These are phyloP conservation scores for Dysphania ambrosioides DNA, from an alignment of 148 eudicot genomes.

Conservation along the genomic window DNA sequence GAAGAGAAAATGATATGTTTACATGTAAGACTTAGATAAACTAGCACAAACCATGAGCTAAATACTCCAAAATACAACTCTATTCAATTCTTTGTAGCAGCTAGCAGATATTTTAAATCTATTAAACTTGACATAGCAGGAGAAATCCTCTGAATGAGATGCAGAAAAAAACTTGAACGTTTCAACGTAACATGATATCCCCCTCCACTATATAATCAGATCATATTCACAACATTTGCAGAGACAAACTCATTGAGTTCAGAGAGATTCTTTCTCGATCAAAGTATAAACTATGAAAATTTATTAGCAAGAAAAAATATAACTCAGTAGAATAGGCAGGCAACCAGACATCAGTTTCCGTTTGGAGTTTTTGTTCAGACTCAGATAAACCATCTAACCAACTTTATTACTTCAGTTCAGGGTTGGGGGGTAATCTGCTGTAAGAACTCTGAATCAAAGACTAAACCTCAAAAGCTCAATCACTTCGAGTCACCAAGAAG, in stretches of 20 bases:
- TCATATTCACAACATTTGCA: not conserved
- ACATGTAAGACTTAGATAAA: not conserved
- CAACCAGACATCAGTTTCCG: no score
- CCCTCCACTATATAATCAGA: not conserved
- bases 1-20: no score
- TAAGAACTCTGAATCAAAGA: not conserved
- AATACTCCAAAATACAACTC: not conserved
- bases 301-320: not conserved
- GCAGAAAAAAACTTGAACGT: not conserved
- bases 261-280: no score
- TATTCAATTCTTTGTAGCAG: no score
- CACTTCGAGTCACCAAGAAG: slow-evolving; percentile 33
- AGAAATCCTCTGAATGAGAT: not conserved
- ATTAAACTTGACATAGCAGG: not conserved
- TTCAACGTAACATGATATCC: not conserved
- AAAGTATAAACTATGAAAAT: not conserved
- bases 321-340: not conserved
- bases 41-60: not conserved
- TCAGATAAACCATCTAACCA: no score
- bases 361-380: no score
- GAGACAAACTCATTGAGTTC: not conserved
- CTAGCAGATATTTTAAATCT: no score
- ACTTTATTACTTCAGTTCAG: no score
- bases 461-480: not conserved
- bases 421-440: no score